A percentile compares a stretch with the other conserved stretches of the same genome.
Conservation (phyloP, 23 red algal species). For the Gracilaria gracilis region DNA sequence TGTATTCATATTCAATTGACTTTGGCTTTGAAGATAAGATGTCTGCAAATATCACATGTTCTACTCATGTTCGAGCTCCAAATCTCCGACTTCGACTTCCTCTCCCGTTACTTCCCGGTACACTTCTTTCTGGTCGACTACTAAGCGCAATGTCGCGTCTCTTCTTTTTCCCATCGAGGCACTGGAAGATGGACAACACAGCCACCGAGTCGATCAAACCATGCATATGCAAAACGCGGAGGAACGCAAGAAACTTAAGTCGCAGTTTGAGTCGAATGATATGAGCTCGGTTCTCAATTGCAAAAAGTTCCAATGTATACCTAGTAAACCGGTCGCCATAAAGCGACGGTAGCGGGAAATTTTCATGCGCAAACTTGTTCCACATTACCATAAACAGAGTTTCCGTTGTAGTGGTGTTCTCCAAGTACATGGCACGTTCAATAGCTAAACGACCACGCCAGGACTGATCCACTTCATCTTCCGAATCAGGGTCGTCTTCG, state of each 20-base stretch:
- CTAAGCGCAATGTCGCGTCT: constrained; percentile 58
- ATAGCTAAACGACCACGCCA: constrained; percentile 52
- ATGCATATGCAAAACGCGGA: constrained; percentile 53
- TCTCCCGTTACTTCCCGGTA: constrained; percentile 15
- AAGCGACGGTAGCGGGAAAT: constrained; percentile 44
- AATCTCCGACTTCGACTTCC: neutral
- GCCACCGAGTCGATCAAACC: constrained; percentile 63
- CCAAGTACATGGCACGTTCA: constrained; percentile 41
- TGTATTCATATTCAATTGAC: neutral
- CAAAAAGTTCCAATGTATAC: constrained; percentile 64
- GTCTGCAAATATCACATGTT: neutral
- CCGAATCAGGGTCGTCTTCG: constrained; percentile 67
- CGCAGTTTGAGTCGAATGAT: constrained; percentile 46
- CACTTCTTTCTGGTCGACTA: constrained; percentile 32
- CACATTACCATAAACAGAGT: constrained; percentile 70
- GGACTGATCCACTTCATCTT: constrained; percentile 74
- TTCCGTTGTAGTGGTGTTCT: constrained; percentile 55
- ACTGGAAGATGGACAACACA: constrained; percentile 61
- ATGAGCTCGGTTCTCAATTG: constrained; percentile 39
- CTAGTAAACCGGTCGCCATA: constrained; percentile 69
- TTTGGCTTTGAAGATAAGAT: constrained; percentile 10
- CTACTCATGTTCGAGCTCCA: neutral
- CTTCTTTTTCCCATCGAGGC: constrained; percentile 71
- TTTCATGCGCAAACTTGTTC: constrained; percentile 72
- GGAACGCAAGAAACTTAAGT: constrained; percentile 57